Evolutionary conservation across 2,329 filamentous ascomycete species (phyloP).

Genomic region (Trichoderma hamatum): DNA sequence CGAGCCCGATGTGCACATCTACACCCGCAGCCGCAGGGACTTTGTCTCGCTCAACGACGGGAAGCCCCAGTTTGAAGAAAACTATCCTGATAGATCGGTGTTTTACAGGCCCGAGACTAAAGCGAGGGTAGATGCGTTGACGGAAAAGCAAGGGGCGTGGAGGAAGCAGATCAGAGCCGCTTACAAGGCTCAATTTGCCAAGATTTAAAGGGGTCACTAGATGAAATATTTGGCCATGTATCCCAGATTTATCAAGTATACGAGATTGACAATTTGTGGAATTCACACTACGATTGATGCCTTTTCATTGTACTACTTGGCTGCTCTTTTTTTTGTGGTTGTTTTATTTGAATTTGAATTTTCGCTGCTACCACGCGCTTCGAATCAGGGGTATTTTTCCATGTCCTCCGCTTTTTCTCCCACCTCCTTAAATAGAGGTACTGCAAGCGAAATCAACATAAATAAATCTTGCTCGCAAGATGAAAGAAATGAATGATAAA

Average conservation of each 20-base stretch:
- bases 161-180: conserved; percentile 12
- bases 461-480: background rate
- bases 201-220: background rate
- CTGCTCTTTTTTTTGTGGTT: background rate
- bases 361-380: background rate
- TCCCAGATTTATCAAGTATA: background rate
- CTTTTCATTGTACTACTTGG: background rate
- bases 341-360: background rate
- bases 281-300: background rate
- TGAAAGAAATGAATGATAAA: background rate
- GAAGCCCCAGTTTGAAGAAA: conserved; percentile 43
- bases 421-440: background rate
- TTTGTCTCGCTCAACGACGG: conserved; percentile 45
- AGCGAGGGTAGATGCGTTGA: conserved; percentile 36
- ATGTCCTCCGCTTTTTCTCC: conserved; percentile 20
- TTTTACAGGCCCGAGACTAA: conserved; percentile 41
- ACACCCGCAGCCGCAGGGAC: conserved; percentile 41
- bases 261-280: background rate
- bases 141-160: conserved; percentile 30
- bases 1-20: conserved; percentile 52
- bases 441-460: conserved; percentile 6
- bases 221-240: background rate
- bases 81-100: conserved; percentile 39
- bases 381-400: conserved; percentile 12
- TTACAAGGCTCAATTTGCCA: conserved; percentile 18